Conservation (phyloP, 306 rosid species). For the Cucumis cinereus region DNA sequence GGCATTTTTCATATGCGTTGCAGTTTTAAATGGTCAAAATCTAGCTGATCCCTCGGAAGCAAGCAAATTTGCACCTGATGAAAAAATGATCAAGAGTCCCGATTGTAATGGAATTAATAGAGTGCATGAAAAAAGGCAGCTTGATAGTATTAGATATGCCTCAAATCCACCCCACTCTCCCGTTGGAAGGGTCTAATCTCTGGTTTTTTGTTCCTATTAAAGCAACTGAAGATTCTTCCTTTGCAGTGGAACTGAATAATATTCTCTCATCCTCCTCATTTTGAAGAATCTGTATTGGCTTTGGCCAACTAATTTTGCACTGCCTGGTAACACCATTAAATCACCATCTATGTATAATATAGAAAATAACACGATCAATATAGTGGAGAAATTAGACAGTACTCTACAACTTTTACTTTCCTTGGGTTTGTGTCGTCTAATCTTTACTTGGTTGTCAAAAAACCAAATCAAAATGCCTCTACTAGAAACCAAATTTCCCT, state of each 20-base stretch:
- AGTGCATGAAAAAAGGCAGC: slow-evolving; percentile 25
- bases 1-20: slow-evolving; percentile 67
- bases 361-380: not conserved
- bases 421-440: not conserved
- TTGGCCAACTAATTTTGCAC: not conserved
- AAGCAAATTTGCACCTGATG: slow-evolving; percentile 19
- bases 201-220: slow-evolving; percentile 13
- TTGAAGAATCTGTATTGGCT: not conserved
- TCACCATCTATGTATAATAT: not conserved
- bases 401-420: not conserved
- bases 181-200: slow-evolving; percentile 61
- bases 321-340: not conserved
- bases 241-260: not conserved
- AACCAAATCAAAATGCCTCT: no score
- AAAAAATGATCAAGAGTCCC: slow-evolving; percentile 14
- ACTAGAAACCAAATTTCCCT: no score
- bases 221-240: slow-evolving; percentile 17
- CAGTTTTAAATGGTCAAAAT: slow-evolving; percentile 37
- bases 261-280: not conserved
- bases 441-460: not conserved
- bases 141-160: slow-evolving; percentile 33
- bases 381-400: not conserved
- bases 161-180: slow-evolving; percentile 82
- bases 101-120: slow-evolving; percentile 15
- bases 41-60: slow-evolving; percentile 21